Percentiles rank a stretch among this genome's conserved stretches.
Evolutionary conservation across 345 rosid species (phyloP).

Genomic region (Populus simonii): DNA sequence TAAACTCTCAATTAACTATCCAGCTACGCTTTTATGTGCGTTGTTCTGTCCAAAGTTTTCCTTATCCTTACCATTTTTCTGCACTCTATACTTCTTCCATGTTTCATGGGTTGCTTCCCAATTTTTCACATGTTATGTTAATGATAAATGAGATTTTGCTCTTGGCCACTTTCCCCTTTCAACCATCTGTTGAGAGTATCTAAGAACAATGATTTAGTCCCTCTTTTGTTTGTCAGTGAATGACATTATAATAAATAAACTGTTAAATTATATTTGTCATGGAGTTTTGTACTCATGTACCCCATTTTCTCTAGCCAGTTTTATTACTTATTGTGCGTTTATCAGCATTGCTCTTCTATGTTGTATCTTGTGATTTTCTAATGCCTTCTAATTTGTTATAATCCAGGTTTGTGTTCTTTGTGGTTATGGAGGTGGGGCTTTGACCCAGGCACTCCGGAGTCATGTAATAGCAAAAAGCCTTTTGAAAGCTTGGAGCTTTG

Average conservation of each 20-base stretch:
- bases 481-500: constrained; percentile 40
- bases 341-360: not conserved
- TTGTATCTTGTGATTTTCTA: constrained; percentile 2
- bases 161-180: too few species aligned
- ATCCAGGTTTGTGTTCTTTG: constrained; percentile 54
- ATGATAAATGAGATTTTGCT: too few species aligned
- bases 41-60: not conserved
- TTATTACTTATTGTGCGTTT: not conserved
- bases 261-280: not conserved
- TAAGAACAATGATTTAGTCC: not conserved
- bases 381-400: not conserved
- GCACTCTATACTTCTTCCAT: too few species aligned
- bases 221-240: not conserved
- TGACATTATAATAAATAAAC: not conserved
- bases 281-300: not conserved
- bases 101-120: too few species aligned
- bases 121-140: too few species aligned
- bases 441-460: constrained; percentile 42
- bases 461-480: constrained; percentile 39
- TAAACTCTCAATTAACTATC: too few species aligned
- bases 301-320: not conserved
- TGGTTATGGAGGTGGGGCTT: constrained; percentile 54
- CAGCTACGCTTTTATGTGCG: not conserved
- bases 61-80: not conserved
- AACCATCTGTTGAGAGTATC: too few species aligned